Conservation (phyloP, 2,329 filamentous ascomycete genomes). For the Ophiosphaerella herpotricha region DNA sequence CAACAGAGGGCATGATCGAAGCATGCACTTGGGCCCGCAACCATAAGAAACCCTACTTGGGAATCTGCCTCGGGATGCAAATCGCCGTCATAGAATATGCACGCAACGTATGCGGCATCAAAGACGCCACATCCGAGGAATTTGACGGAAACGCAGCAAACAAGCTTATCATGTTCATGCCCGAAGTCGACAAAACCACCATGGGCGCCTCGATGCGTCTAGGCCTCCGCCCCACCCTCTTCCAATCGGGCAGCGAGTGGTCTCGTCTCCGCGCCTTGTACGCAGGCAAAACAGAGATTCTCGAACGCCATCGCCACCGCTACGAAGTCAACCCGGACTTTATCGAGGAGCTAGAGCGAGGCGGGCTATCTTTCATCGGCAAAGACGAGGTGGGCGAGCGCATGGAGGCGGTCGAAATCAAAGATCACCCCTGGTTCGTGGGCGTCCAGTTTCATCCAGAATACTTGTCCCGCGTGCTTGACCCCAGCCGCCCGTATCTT, state of each 20-base stretch:
- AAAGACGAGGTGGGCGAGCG: slow-evolving; percentile 78
- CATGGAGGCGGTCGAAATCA: slow-evolving; percentile 83
- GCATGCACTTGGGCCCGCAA: slow-evolving; percentile 86
- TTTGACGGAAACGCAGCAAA: slow-evolving; percentile 65
- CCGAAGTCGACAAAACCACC: slow-evolving; percentile 76
- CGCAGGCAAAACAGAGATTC: slow-evolving; percentile 54
- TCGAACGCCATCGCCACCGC: slow-evolving; percentile 82
- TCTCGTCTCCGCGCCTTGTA: slow-evolving; percentile 78
- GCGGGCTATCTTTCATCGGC: slow-evolving; percentile 75
- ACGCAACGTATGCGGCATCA: slow-evolving; percentile 71
- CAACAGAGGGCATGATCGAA: slow-evolving; percentile 87
- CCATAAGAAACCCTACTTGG: slow-evolving; percentile 79
- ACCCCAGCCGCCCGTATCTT: slow-evolving; percentile 75
- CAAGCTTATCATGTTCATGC: slow-evolving; percentile 87
- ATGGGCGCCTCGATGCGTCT: slow-evolving; percentile 88
- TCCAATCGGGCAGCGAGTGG: slow-evolving; percentile 78
- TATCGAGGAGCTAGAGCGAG: slow-evolving; percentile 68
- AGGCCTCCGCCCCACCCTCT: slow-evolving; percentile 73
- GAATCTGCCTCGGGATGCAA: slow-evolving; percentile 92
- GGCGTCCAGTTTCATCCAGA: slow-evolving; percentile 90
- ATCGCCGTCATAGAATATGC: slow-evolving; percentile 89
- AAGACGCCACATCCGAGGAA: slow-evolving; percentile 61
- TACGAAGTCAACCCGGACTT: slow-evolving; percentile 89
- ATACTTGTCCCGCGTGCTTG: slow-evolving; percentile 75
- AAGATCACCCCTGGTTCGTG: slow-evolving; percentile 83